phyloP scores from a whole-genome alignment of 345 rosid genomes.

The Populus simonii region DNA sequence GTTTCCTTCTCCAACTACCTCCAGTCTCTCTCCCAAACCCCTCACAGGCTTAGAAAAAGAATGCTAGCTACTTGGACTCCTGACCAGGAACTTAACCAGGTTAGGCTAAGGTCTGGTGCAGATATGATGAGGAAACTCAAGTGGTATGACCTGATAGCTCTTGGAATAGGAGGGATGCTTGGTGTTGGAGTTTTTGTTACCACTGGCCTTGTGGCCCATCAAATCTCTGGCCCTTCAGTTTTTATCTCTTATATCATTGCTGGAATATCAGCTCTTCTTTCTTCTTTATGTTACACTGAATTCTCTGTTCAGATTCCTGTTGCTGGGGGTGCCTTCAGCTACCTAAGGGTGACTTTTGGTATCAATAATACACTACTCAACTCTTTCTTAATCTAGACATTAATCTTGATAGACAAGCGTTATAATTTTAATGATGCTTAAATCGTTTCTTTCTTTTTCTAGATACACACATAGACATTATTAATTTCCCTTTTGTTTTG shows the following conservation, averaged over 20 bases:
- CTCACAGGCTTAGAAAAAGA: constrained; percentile 73
- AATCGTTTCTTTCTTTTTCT: constrained; percentile 1
- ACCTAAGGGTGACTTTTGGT: constrained; percentile 92
- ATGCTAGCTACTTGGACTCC: constrained; percentile 96
- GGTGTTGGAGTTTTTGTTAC: constrained; percentile 92
- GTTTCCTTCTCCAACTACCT: constrained; percentile 44
- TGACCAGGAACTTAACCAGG: constrained; percentile 76
- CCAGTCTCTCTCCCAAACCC: constrained; percentile 72
- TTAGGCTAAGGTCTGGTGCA: constrained; percentile 86
- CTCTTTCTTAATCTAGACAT: constrained; percentile 1
- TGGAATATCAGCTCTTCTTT: constrained; percentile 77
- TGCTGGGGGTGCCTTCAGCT: constrained; percentile 96
- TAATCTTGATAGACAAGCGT: not conserved
- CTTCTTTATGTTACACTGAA: constrained; percentile 90
- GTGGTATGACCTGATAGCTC: constrained; percentile 85
- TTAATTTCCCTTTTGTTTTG: not conserved
- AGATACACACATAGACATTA: not conserved
- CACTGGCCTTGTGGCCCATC: constrained; percentile 65
- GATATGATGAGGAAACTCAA: constrained; percentile 88
- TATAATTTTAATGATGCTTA: not conserved
- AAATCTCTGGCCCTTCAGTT: constrained; percentile 73
- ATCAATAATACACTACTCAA: constrained; percentile 1
- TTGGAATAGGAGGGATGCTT: constrained; percentile 93
- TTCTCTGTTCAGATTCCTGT: constrained; percentile 91
- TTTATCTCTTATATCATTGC: constrained; percentile 80